Conservation (phyloP, 2,329 filamentous ascomycete genomes). For the Neofusicoccum sp. region DNA sequence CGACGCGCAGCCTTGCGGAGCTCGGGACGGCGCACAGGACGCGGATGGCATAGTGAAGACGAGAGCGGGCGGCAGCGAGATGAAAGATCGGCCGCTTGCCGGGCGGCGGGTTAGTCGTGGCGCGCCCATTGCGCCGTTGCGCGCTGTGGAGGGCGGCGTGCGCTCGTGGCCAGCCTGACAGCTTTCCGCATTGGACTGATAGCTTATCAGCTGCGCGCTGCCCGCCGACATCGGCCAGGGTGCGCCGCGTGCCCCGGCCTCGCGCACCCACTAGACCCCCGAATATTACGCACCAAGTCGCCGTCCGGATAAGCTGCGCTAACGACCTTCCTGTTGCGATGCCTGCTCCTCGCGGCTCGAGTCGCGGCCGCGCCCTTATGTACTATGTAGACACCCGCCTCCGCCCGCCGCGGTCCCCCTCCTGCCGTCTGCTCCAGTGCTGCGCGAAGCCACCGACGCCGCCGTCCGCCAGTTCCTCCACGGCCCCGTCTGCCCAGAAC, state of each 20-base stretch:
- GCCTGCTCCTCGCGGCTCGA: neutral
- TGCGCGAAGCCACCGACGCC: neutral
- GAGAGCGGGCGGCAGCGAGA: neutral
- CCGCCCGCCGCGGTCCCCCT: neutral
- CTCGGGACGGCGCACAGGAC: neutral
- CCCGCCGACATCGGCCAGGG: neutral
- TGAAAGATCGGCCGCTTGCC: neutral
- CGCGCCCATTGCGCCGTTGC: too few species aligned
- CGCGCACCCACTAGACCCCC: neutral
- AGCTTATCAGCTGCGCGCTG: neutral
- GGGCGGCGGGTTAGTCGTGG: neutral
- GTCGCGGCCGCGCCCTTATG: neutral
- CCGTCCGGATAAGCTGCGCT: neutral
- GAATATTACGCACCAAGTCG: neutral
- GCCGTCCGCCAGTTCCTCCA: neutral
- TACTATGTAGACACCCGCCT: neutral
- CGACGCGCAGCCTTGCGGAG: constrained; percentile 1
- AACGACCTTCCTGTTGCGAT: neutral
- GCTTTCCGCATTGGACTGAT: neutral
- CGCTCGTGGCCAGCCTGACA: neutral
- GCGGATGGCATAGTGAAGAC: neutral
- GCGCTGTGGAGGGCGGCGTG: neutral
- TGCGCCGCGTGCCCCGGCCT: neutral
- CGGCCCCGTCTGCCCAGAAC: neutral
- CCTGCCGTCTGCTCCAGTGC: neutral